Evolutionary conservation across 2,329 filamentous ascomycete species (phyloP), one percentile per base, ranked within the genome.

Genomic region (Talaromyces marneffei): DNA sequence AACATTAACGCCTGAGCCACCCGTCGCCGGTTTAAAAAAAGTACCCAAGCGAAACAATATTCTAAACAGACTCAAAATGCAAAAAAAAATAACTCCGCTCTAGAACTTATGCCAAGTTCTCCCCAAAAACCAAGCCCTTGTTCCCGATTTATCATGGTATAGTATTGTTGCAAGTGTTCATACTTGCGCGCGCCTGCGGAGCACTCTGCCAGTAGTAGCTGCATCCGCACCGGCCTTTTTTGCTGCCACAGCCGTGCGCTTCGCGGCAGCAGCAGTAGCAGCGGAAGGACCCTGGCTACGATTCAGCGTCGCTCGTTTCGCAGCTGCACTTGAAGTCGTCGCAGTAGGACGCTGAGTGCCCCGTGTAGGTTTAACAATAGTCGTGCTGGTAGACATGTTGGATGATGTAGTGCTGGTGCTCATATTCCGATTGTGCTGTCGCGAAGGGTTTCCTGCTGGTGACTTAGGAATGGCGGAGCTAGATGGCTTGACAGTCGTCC

Each of bases 131-230:
- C 27, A 14, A 20, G n/a, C n/a, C 48, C 46, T 20, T 8, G n/a
- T n/a, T 14, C 7, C 29, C 1, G 20, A 18, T 33, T 12, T 35
- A 46, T 25, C 40, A 46, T 46, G 18, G 40, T 57, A 42, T 31
- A 50, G 6, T 27, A 7, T 50, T 23, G 29, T 16, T 39, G 8
- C 5, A 39, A 25, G 18, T 23, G 12, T 46, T 35, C 29, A 63
- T 35, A 58, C 52, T 65, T 72, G 77, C 25, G 68, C 71, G 18
- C 75, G 71, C 65, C 77, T 79, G 50, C 77, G 75, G 62, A 79
- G 66, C 12, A 75, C 72, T 56, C 77, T 71, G 33, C 73, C 73
- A 20, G 73, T 72, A 33, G 42, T 60, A 4, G 72, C 64, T 31
- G 70, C 66, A 52, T 78, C 54, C 29, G 70, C 68, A 7, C 73